phyloP scores from a whole-genome alignment of 345 rosid species.

The Syzygium jambos region DNA sequence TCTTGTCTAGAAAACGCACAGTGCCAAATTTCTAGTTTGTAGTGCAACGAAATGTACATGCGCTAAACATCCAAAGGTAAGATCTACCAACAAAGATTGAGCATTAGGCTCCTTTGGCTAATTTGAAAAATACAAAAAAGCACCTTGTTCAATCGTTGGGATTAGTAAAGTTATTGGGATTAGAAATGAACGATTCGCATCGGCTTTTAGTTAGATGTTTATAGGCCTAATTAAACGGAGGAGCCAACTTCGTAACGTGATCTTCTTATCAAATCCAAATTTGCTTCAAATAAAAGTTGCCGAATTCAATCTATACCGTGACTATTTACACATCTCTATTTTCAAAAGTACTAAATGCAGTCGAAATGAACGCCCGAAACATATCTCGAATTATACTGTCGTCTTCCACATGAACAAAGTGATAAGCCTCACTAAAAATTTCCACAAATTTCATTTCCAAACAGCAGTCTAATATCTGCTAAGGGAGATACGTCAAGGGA shows the following conservation, averaged over 20 bases:
- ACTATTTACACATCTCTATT: background rate
- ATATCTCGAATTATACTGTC: background rate
- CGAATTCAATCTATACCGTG: background rate
- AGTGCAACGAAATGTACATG: background rate
- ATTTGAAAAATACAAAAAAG: background rate
- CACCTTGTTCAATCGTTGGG: background rate
- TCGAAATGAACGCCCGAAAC: fast-evolving
- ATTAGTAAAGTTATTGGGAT: fast-evolving
- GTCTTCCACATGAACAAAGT: background rate
- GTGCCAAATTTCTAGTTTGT: background rate
- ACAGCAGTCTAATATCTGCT: background rate
- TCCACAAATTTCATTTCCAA: background rate
- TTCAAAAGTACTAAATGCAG: background rate
- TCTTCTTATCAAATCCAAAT: background rate
- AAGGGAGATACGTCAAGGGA: background rate
- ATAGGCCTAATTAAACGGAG: background rate
- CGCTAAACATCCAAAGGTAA: background rate
- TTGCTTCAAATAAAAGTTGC: background rate
- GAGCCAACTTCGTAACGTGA: background rate
- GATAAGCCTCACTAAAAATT: background rate
- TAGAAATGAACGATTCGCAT: background rate
- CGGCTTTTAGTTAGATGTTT: background rate
- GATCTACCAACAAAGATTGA: background rate
- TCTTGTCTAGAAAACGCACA: background rate
- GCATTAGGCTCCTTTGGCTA: background rate